Conservation (phyloP, 2,329 filamentous ascomycete species). For the Aspergillus sp. region DNA sequence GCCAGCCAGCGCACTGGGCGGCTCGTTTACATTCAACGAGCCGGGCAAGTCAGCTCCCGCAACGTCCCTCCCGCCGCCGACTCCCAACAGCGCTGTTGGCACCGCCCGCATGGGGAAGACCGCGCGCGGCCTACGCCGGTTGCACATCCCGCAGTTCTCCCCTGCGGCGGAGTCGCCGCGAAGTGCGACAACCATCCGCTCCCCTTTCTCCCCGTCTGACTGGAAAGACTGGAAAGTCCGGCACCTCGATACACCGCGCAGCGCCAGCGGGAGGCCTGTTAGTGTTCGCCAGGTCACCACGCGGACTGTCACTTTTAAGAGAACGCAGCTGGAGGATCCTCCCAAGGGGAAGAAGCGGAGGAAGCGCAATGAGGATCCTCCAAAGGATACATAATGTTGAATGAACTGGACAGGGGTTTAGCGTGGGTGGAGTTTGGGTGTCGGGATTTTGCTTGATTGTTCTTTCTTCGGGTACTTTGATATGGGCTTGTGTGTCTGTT, state of each 20-base stretch:
- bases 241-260: constrained; percentile 52
- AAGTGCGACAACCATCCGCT: constrained; percentile 53
- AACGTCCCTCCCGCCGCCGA: constrained; percentile 52
- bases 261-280: constrained; percentile 51
- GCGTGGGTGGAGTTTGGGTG: no score
- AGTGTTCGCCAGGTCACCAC: constrained; percentile 84
- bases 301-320: constrained; percentile 83
- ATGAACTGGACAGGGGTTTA: no score
- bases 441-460: no score
- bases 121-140: constrained; percentile 60
- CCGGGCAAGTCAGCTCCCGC: constrained; percentile 46
- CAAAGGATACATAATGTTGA: not conserved
- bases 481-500: no score
- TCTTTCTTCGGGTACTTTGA: no score
- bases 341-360: constrained; percentile 79
- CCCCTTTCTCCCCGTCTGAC: constrained; percentile 74
- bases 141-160: constrained; percentile 63
- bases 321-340: constrained; percentile 66
- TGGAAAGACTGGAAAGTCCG: constrained; percentile 74
- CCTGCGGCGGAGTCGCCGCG: constrained; percentile 58
- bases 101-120: constrained; percentile 48
- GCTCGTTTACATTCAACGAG: constrained; percentile 45
- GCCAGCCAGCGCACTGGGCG: constrained; percentile 31
- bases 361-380: constrained; percentile 38
- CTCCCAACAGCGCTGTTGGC: constrained; percentile 51